These are phyloP conservation scores for Boletus huronensis DNA, from an alignment of 768 basidiomycete species.

Conservation along the genomic window DNA sequence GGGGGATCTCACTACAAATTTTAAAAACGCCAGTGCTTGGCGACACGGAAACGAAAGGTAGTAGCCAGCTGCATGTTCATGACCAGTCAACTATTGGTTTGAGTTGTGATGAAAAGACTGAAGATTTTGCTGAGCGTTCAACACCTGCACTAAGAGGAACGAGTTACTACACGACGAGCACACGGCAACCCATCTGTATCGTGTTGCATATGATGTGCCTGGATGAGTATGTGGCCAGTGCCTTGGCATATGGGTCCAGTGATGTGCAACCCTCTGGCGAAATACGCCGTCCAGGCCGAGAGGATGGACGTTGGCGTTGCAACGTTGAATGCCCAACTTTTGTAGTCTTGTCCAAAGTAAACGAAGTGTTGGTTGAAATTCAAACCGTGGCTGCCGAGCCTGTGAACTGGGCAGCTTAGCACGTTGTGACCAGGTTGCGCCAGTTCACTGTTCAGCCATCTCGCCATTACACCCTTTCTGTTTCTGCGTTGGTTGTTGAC, in stretches of 20 bases:
- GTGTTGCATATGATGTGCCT: not conserved
- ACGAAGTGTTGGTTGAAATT: conserved; percentile 29
- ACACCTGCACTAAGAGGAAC: too few relatives aligned
- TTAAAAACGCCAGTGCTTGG: not conserved
- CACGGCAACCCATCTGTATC: too few relatives aligned
- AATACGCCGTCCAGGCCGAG: too few relatives aligned
- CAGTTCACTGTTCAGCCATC: conserved; percentile 8
- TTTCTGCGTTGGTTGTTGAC: conserved; percentile 36
- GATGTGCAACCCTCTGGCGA: too few relatives aligned
- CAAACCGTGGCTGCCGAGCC: conserved; percentile 38
- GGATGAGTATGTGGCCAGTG: not conserved
- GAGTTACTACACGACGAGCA: too few relatives aligned
- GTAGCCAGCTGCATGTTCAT: too few relatives aligned
- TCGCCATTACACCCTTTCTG: conserved; percentile 14
- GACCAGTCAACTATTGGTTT: not conserved
- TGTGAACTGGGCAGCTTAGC: conserved; percentile 26
- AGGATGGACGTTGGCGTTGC: too few relatives aligned
- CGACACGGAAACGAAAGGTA: not conserved
- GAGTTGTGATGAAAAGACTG: not conserved
- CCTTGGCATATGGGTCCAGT: not conserved
- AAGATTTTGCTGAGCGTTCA: not conserved
- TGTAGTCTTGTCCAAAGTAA: not conserved
- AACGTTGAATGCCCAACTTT: too few relatives aligned
- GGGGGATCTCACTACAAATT: too few relatives aligned
- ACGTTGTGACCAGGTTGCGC: conserved; percentile 16